These are phyloP conservation scores for Oryza meridionalis DNA, from an alignment of 176 grass and related monocot genomes.

Conservation along the genomic window DNA sequence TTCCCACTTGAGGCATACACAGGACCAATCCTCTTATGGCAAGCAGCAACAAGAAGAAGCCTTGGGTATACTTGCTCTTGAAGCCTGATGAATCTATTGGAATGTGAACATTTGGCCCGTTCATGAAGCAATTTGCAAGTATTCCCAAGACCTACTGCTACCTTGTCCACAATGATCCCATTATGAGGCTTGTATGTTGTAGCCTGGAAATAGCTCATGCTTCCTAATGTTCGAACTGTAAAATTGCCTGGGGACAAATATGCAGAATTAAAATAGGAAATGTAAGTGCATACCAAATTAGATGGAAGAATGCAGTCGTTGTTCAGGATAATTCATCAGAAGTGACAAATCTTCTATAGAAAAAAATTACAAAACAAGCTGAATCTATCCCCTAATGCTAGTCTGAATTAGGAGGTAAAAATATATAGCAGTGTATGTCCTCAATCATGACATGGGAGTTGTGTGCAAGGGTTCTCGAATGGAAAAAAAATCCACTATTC, in stretches of 20 bases:
- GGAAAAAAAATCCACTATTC: neutral
- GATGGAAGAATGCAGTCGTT: conserved; percentile 3
- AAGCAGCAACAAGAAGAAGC: conserved; percentile 43
- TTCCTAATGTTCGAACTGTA: conserved; percentile 25
- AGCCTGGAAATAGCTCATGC: conserved; percentile 69
- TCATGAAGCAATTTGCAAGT: conserved; percentile 21
- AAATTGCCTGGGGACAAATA: conserved; percentile 23
- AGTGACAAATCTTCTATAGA: neutral
- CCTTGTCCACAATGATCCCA: conserved; percentile 33
- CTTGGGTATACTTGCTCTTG: conserved; percentile 39
- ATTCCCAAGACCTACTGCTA: conserved; percentile 40
- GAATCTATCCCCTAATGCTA: neutral
- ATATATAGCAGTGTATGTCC: neutral
- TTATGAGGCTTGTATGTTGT: conserved; percentile 49
- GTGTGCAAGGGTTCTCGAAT: neutral
- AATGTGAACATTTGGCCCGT: conserved; percentile 18
- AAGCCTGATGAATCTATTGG: conserved; percentile 31
- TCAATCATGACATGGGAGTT: neutral
- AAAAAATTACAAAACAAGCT: neutral
- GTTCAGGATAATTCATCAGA: neutral
- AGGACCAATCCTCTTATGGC: conserved; percentile 49
- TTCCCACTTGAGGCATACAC: conserved; percentile 48
- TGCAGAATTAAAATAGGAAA: conserved; percentile 20
- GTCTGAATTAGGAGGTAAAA: neutral
- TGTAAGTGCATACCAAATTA: conserved; percentile 13